phyloP scores from a whole-genome alignment of 202 grass and related monocot genomes.

The Hordeum pubiflorum region DNA sequence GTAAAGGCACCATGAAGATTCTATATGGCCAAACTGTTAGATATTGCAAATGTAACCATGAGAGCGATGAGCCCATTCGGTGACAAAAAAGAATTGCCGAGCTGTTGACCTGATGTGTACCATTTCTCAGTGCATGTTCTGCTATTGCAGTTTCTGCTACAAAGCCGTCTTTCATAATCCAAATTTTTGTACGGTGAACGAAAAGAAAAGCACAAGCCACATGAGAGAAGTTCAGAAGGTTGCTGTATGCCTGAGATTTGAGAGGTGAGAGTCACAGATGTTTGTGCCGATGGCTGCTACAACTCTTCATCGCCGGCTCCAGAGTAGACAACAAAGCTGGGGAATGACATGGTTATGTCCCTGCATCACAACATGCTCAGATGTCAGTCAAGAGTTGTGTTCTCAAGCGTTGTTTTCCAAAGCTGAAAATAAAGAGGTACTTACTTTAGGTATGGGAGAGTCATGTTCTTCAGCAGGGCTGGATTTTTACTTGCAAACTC shows the following conservation, averaged over 20 bases:
- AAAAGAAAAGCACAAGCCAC: background rate
- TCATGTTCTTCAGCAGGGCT: slow-evolving; percentile 69
- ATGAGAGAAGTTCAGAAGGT: background rate
- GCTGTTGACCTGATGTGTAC: background rate
- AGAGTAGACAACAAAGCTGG: slow-evolving; percentile 47
- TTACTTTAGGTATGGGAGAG: slow-evolving; percentile 74
- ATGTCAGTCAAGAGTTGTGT: background rate
- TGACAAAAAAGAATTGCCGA: background rate
- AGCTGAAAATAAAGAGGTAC: background rate
- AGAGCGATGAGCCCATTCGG: background rate
- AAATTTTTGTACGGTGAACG: background rate
- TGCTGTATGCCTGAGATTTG: background rate
- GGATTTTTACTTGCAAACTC: slow-evolving; percentile 37
- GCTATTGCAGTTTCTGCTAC: background rate
- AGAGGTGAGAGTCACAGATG: background rate
- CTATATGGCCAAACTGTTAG: background rate
- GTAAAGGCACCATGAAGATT: background rate
- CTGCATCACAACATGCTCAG: slow-evolving; percentile 7
- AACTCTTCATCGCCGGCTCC: slow-evolving; percentile 44
- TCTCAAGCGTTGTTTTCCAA: background rate
- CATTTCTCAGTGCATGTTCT: background rate
- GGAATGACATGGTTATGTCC: slow-evolving; percentile 54
- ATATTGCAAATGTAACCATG: background rate
- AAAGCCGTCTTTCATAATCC: background rate
- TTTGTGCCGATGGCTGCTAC: slow-evolving; percentile 8